Evolutionary conservation across 805 yeast species (phyloP).

Genomic region (Danielia reshetovae): DNA sequence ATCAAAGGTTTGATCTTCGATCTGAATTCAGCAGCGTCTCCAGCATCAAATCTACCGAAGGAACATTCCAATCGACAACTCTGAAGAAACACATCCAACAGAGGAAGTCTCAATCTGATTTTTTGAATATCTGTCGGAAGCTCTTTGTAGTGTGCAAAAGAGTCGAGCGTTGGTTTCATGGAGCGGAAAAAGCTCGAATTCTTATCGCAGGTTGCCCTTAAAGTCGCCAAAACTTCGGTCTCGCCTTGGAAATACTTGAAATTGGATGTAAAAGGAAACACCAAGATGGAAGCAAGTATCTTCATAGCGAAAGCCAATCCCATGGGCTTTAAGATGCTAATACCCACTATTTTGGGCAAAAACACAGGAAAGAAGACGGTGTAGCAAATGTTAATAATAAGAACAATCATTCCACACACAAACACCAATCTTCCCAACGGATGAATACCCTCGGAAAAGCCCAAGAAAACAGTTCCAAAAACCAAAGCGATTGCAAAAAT

Average conservation of each 20-base stretch:
- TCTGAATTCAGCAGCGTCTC: conserved; percentile 24
- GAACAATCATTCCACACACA: conserved; percentile 20
- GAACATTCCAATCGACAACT: conserved; percentile 22
- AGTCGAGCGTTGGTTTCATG: conserved; percentile 24
- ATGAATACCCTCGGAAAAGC: conserved; percentile 17
- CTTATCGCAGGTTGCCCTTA: conserved; percentile 14
- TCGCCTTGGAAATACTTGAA: conserved; percentile 12
- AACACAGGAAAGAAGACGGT: conserved; percentile 25
- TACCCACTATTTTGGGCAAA: conserved; percentile 18
- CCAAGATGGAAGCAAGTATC: conserved; percentile 14
- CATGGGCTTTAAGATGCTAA: conserved; percentile 21
- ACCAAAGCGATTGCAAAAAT: conserved; percentile 22
- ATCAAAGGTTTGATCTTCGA: conserved; percentile 21
- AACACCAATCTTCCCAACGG: conserved; percentile 17
- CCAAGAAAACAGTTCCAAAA: conserved; percentile 20
- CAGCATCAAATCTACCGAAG: conserved; percentile 24
- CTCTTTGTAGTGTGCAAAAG: conserved; percentile 21
- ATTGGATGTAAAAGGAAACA: conserved; percentile 29
- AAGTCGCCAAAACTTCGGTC: conserved; percentile 8
- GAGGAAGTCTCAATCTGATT: conserved; percentile 16
- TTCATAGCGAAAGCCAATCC: conserved; percentile 22
- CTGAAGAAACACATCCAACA: conserved; percentile 18
- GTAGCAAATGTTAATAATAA: conserved; percentile 22
- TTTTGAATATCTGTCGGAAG: conserved; percentile 16
- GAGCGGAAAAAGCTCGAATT: conserved; percentile 21